Percentiles rank a stretch among this genome's conserved stretches.
phyloP scores from a whole-genome alignment of 1,284 basidiomycete species.

The Irpex sp. region DNA sequence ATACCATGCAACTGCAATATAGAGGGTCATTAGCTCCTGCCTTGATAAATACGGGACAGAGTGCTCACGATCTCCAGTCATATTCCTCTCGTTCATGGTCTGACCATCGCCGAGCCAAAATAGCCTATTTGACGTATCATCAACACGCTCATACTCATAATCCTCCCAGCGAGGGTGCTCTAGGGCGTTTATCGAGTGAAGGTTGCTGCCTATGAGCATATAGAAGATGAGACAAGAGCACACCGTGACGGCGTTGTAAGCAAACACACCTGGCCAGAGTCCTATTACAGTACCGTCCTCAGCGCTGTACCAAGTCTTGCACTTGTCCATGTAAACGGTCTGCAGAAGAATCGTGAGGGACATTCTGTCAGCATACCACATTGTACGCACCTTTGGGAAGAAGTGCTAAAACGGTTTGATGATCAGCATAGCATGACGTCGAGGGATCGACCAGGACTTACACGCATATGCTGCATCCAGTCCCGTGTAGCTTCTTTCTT shows the following conservation, averaged over 20 bases:
- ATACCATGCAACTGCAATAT: conserved; percentile 15
- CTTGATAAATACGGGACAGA: too few relatives aligned
- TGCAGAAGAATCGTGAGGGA: conserved; percentile 28
- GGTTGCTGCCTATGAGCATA: conserved; percentile 49
- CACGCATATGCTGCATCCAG: conserved; percentile 63
- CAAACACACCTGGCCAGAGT: conserved; percentile 64
- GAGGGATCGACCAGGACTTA: conserved; percentile 11
- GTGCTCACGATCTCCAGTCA: conserved; percentile 54
- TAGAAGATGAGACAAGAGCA: not conserved
- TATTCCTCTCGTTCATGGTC: conserved; percentile 50
- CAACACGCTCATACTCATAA: conserved; percentile 59
- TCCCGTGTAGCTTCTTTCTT: conserved; percentile 64
- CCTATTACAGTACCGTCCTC: conserved; percentile 66
- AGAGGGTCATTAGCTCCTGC: not conserved
- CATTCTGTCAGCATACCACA: not conserved
- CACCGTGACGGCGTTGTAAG: not conserved
- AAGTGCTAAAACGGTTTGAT: conserved; percentile 38
- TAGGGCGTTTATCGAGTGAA: conserved; percentile 59
- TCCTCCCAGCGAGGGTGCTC: conserved; percentile 74
- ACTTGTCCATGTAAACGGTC: conserved; percentile 69
- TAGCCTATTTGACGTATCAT: conserved; percentile 55
- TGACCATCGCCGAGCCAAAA: conserved; percentile 70
- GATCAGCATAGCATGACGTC: not conserved
- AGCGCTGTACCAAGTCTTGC: conserved; percentile 74
- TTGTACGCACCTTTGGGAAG: conserved; percentile 50